phyloP scores from a whole-genome alignment of 1,284 basidiomycete genomes.

The Malassezia pachydermatis region DNA sequence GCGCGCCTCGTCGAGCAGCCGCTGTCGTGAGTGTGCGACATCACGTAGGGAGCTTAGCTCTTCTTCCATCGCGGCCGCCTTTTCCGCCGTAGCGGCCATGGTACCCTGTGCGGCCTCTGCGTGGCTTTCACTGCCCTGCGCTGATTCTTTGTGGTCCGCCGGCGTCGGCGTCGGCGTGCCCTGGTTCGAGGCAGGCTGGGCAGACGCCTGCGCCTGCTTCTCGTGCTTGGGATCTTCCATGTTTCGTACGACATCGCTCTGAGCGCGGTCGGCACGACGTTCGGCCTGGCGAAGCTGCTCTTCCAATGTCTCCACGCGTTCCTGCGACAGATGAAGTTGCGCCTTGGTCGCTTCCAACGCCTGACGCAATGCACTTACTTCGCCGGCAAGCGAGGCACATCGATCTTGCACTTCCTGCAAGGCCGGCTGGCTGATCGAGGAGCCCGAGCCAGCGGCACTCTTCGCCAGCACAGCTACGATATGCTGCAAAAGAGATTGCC shows the following conservation, averaged over 20 bases:
- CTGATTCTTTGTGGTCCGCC: neutral
- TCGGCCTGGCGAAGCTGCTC: slow-evolving; percentile 20
- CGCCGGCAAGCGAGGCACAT: slow-evolving; percentile 19
- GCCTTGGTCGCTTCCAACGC: slow-evolving; percentile 1
- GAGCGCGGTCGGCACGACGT: slow-evolving; percentile 13
- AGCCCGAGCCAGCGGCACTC: neutral
- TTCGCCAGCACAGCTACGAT: neutral
- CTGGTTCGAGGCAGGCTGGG: neutral
- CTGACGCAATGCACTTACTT: slow-evolving; percentile 19
- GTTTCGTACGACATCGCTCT: slow-evolving; percentile 12
- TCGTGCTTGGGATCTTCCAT: slow-evolving; percentile 16
- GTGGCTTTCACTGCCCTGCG: neutral
- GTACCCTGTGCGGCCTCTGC: neutral
- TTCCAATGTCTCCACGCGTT: slow-evolving; percentile 9
- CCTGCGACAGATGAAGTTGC: slow-evolving; percentile 7
- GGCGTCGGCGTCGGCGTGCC: neutral
- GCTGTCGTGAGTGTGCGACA: slow-evolving; percentile 16
- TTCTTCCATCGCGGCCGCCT: slow-evolving; percentile 1
- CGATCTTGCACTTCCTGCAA: slow-evolving; percentile 11
- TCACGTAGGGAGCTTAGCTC: slow-evolving; percentile 18
- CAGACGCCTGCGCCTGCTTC: neutral
- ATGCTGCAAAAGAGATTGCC: neutral
- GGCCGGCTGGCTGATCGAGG: neutral
- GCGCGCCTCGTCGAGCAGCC: slow-evolving; percentile 18
- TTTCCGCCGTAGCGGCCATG: neutral